phyloP scores from a whole-genome alignment of 2,329 filamentous ascomycete species.

The Aspergillus eucalypticola region DNA sequence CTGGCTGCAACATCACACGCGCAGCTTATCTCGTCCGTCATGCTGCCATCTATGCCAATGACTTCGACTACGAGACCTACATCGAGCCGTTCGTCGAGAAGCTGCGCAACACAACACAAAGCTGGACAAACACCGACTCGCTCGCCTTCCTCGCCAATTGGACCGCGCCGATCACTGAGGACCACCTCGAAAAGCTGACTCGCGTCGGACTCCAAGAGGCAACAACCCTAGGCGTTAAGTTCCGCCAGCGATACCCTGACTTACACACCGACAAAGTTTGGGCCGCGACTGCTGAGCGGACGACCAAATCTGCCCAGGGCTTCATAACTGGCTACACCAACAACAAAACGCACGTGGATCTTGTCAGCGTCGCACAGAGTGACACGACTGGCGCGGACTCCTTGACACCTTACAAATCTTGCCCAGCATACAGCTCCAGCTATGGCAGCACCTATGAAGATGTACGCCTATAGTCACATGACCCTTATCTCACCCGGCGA shows the following conservation, averaged over 20 bases:
- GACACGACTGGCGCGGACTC: slow-evolving; percentile 60
- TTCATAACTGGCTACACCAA: slow-evolving; percentile 60
- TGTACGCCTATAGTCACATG: slow-evolving; percentile 41
- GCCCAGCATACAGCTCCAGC: slow-evolving; percentile 62
- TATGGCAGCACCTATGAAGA: slow-evolving; percentile 55
- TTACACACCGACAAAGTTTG: slow-evolving; percentile 59
- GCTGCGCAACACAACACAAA: slow-evolving; percentile 58
- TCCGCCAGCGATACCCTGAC: slow-evolving; percentile 60
- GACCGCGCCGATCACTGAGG: slow-evolving; percentile 59
- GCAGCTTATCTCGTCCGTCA: slow-evolving; percentile 61
- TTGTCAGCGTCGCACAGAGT: slow-evolving; percentile 59
- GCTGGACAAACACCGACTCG: slow-evolving; percentile 59
- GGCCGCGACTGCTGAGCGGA: slow-evolving; percentile 65
- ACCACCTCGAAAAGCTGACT: slow-evolving; percentile 59
- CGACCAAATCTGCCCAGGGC: slow-evolving; percentile 58
- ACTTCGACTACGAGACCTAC: slow-evolving; percentile 60
- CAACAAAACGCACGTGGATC: slow-evolving; percentile 52
- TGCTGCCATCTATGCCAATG: slow-evolving; percentile 62
- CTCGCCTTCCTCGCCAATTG: slow-evolving; percentile 60
- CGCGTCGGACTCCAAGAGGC: slow-evolving; percentile 63
- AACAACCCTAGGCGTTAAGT: slow-evolving; percentile 58
- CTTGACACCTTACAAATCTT: slow-evolving; percentile 65
- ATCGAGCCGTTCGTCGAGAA: slow-evolving; percentile 61
- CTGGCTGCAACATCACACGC: slow-evolving; percentile 53
- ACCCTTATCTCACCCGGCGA: background rate